Base-by-base conservation (phyloP, 2,329 filamentous ascomycete genomes). In the Metarhizium rileyi region DNA sequence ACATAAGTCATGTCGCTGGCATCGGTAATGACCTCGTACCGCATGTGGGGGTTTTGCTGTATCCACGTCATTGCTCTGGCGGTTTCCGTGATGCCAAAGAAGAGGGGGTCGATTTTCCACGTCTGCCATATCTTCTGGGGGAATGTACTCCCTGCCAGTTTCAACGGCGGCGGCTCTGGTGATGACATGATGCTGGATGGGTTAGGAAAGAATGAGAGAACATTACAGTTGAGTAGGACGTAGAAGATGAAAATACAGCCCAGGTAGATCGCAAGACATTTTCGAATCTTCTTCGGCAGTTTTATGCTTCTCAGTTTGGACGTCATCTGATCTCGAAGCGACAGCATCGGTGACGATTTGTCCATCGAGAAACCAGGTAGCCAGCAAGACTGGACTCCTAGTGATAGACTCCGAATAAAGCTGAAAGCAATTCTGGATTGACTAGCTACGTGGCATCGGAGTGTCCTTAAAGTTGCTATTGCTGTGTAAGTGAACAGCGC, bases 41-140 rank as follows among this genome's bases (percentile, higher is more conserved):
- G 70, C 61, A 82, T 79, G 3, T 71, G 72, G 0, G 82, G 83
- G 57, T 87, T 87, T 65, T 81, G 84, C 22, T 68, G 64, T 0
- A 77, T 71, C 84, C 84, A 88, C 2, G 81, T 81, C 55, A 75
- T 74, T 9, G 84, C 83, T 0, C 72, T 72, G 23, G 72, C 66
- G 28, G 77, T 68, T 57, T 87, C 82, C 47, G 78, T 73, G 57
- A 81, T 74, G 54, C 85, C 83, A 59, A 87, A 86, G 2, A 72
- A 70, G 30, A 86, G 69, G 2, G 84, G 80, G 53, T 83, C 76
- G 26, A 83, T 76, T 63, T 87, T 88, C 84, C 84, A 88, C 0
- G 80, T 84, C 64, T 88, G 84, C 84, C 84, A 88, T 56, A 88
- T 84, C 65, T 87, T 88, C 49, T 74, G 73, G 5, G 75, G 84